phyloP scores from a whole-genome alignment of 1,284 basidiomycete genomes.

The Heliocybe sulcata region DNA sequence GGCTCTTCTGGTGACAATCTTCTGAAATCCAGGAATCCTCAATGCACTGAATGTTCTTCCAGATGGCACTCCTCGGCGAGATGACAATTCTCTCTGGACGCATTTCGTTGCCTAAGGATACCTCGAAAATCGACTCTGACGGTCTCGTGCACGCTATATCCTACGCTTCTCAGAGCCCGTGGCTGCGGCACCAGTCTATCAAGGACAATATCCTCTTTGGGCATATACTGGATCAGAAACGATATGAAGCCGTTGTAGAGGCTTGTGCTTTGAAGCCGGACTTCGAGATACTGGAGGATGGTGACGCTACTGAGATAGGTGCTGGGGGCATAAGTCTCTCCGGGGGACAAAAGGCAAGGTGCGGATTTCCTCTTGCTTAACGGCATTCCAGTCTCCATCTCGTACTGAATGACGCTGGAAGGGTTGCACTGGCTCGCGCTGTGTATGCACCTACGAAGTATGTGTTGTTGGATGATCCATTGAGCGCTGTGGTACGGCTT shows the following conservation, averaged over 20 bases:
- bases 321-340: conserved; percentile 30
- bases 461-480: conserved; percentile 9
- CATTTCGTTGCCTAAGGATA: conserved; percentile 59
- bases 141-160: conserved; percentile 61
- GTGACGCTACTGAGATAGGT: conserved; percentile 1
- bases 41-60: neutral
- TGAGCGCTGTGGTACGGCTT: conserved; percentile 5
- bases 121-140: conserved; percentile 23
- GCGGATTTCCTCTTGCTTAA: conserved; percentile 10
- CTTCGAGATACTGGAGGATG: neutral
- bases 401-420: no score
- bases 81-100: conserved; percentile 45
- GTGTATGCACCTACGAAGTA: conserved; percentile 6
- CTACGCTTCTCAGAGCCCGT: conserved; percentile 55
- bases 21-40: conserved; percentile 11
- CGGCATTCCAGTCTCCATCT: no score
- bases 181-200: conserved; percentile 42
- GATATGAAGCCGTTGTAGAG: conserved; percentile 50
- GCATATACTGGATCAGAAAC: conserved; percentile 29
- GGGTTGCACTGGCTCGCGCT: conserved; percentile 19
- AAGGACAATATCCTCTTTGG: conserved; percentile 43
- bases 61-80: conserved; percentile 64
- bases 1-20: conserved; percentile 43
- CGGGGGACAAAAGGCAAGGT: conserved; percentile 62
- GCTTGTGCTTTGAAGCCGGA: conserved; percentile 71